Conservation (phyloP, 2,329 filamentous ascomycete genomes). For the Corniculantispora saksenae region DNA sequence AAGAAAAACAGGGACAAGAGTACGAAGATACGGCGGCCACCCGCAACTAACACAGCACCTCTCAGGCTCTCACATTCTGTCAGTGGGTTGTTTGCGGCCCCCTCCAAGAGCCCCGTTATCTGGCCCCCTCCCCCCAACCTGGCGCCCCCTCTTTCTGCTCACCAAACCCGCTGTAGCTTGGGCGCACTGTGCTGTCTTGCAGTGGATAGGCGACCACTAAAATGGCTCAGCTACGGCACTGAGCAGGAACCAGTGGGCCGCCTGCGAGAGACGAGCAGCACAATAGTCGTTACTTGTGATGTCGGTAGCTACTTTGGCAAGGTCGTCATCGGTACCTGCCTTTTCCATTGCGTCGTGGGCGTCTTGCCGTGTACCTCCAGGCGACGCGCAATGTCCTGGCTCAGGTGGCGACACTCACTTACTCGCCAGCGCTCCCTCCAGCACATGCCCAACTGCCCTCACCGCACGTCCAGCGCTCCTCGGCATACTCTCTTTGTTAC, state of each 20-base stretch:
- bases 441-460: conserved; percentile 4
- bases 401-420: conserved; percentile 1
- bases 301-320: no score
- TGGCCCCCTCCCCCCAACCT: not conserved
- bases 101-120: not conserved
- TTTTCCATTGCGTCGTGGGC: not conserved
- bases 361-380: not conserved
- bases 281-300: no score
- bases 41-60: no score
- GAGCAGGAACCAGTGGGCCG: not conserved
- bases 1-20: not conserved
- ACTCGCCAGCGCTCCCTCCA: not conserved
- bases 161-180: not conserved
- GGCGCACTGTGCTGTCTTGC: not conserved
- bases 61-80: not conserved
- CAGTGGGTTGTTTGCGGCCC: not conserved
- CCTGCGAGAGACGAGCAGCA: not conserved
- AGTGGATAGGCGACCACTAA: not conserved
- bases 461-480: not conserved
- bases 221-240: not conserved
- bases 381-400: conserved; percentile 7
- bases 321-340: not conserved
- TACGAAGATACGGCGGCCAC: not conserved
- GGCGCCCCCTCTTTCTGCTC: no score
- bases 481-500: not conserved